A percentile compares a stretch with the other conserved stretches of the same genome.
phyloP scores from a whole-genome alignment of 2,329 filamentous ascomycete genomes.

The Alternaria arborescens region DNA sequence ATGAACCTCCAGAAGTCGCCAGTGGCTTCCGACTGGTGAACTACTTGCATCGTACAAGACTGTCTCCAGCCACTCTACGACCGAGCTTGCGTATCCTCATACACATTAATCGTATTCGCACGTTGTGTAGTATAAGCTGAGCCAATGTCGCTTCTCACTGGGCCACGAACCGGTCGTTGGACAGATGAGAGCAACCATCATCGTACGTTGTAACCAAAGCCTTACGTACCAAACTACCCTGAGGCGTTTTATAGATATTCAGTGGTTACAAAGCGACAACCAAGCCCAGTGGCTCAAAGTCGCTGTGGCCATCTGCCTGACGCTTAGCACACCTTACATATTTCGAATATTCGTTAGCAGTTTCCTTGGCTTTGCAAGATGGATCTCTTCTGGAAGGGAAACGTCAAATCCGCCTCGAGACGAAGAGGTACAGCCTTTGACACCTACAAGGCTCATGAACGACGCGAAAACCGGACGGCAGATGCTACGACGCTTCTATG shows the following conservation, averaged over 20 bases:
- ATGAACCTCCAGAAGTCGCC: no score
- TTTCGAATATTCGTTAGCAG: background rate
- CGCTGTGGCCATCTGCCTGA: background rate
- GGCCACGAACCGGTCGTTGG: background rate
- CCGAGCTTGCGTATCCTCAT: no score
- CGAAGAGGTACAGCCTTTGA: background rate
- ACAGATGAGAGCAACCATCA: background rate
- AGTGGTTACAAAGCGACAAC: background rate
- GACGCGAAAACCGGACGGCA: background rate
- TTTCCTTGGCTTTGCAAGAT: background rate
- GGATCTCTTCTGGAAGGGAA: background rate
- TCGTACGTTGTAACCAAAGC: background rate
- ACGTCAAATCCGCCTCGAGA: background rate
- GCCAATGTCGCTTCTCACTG: background rate
- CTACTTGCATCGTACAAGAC: no score
- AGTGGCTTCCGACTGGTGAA: no score
- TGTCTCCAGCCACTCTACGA: no score
- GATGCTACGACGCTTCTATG: background rate
- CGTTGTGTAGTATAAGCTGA: background rate
- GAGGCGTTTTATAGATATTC: background rate
- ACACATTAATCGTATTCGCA: background rate
- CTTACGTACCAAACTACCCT: background rate
- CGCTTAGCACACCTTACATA: background rate
- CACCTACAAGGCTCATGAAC: background rate
- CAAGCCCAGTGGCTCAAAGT: background rate